phyloP scores from a whole-genome alignment of 495 filamentous ascomycete species.

The Hypomontagnella submonticulosa region DNA sequence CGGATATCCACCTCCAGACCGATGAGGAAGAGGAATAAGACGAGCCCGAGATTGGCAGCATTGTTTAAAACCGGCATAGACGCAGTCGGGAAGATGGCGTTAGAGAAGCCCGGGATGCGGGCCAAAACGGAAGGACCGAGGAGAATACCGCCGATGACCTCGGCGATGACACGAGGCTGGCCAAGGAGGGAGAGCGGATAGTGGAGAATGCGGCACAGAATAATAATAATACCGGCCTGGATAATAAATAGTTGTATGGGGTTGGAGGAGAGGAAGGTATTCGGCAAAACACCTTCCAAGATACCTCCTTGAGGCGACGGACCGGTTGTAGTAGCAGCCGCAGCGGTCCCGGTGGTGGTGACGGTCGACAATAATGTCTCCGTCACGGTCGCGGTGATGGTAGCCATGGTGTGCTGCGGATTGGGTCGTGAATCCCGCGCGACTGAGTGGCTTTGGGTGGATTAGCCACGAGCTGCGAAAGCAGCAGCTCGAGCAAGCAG shows the following conservation, averaged over 20 bases:
- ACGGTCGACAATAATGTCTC: constrained; percentile 42
- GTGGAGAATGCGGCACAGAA: constrained; percentile 82
- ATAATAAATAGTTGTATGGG: constrained; percentile 96
- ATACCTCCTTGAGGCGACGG: constrained; percentile 44
- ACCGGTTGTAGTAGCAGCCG: constrained; percentile 25
- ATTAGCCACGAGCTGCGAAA: constrained; percentile 14
- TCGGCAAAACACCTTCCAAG: constrained; percentile 45
- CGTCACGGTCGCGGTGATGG: constrained; percentile 30
- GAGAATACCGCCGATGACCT: constrained; percentile 93
- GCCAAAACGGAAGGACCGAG: constrained; percentile 90
- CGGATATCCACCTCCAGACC: constrained; percentile 92
- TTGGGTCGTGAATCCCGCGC: constrained; percentile 12
- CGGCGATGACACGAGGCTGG: constrained; percentile 93
- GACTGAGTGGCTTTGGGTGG: neutral
- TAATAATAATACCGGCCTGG: constrained; percentile 91
- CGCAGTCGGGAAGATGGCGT: constrained; percentile 77
- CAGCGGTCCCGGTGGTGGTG: constrained; percentile 24
- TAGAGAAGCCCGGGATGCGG: constrained; percentile 81
- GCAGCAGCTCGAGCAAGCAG: constrained; percentile 5
- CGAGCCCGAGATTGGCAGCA: constrained; percentile 88
- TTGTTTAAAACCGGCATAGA: constrained; percentile 81
- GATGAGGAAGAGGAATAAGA: constrained; percentile 92
- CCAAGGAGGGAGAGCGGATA: constrained; percentile 84
- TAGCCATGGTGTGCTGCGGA: constrained; percentile 17
- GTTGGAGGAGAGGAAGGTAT: constrained; percentile 58